These are phyloP conservation scores for Xanthoceras sorbifolium DNA, from an alignment of 345 rosid genomes.

Conservation along the genomic window DNA sequence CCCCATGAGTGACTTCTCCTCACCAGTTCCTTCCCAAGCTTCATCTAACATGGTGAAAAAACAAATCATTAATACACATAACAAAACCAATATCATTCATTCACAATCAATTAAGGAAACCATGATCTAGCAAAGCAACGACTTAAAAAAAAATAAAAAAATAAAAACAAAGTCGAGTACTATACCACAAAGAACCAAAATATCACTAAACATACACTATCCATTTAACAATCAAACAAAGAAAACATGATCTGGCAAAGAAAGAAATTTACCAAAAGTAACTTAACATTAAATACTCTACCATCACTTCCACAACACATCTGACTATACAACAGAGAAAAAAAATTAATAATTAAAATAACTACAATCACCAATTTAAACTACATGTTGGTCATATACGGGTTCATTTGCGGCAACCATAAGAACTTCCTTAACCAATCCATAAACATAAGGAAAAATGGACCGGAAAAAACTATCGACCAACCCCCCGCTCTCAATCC, in stretches of 20 bases:
- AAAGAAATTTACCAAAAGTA: not conserved
- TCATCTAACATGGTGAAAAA: slow-evolving; percentile 24
- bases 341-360: not conserved
- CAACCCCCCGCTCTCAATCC: not conserved
- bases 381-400: not conserved
- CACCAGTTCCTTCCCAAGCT: slow-evolving; percentile 32
- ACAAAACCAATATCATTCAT: not conserved
- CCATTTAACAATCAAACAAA: not conserved
- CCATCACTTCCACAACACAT: not conserved
- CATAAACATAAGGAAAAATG: not conserved
- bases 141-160: not conserved
- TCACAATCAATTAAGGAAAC: not conserved
- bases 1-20: slow-evolving; percentile 27
- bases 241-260: not conserved
- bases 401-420: not conserved
- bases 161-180: not conserved
- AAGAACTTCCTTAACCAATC: not conserved
- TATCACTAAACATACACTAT: not conserved
- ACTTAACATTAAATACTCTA: not conserved
- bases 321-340: not conserved
- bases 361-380: not conserved
- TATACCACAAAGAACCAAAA: not conserved
- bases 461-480: not conserved
- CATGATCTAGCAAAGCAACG: not conserved
- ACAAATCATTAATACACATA: slow-evolving; percentile 5